Percentiles rank a stretch among this genome's conserved stretches.
Evolutionary conservation across 2,329 filamentous ascomycete genomes (phyloP).

Genomic region (Fusarium liriodendri): DNA sequence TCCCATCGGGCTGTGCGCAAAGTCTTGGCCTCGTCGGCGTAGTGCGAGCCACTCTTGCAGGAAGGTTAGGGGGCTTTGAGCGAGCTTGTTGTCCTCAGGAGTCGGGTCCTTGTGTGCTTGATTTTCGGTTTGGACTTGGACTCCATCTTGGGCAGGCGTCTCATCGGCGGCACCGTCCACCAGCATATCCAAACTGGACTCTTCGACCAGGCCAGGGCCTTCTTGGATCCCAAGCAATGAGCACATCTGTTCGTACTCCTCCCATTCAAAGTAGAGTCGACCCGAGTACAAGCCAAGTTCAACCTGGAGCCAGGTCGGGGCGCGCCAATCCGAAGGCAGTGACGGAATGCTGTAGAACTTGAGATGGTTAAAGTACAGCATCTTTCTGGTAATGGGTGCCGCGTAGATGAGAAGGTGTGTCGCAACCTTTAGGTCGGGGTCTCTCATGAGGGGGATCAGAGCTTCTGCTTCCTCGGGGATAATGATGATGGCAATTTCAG

Average conservation of each 20-base stretch:
- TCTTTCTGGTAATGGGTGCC: conserved; percentile 58
- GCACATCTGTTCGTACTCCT: conserved; percentile 55
- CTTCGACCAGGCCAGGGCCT: neutral
- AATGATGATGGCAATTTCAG: conserved; percentile 64
- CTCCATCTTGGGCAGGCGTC: neutral
- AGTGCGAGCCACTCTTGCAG: conserved; percentile 68
- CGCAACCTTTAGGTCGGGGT: neutral
- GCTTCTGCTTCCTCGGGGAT: conserved; percentile 71
- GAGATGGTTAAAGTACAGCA: conserved; percentile 69
- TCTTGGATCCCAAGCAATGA: conserved; percentile 47
- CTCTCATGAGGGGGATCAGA: conserved; percentile 59
- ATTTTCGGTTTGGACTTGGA: neutral
- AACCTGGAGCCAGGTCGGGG: conserved; percentile 64
- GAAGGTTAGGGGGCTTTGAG: conserved; percentile 55
- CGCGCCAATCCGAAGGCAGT: conserved; percentile 56
- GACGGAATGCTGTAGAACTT: conserved; percentile 64
- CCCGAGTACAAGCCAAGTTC: conserved; percentile 72
- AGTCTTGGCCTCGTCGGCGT: conserved; percentile 66
- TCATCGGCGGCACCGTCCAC: conserved; percentile 1
- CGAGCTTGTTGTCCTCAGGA: conserved; percentile 9
- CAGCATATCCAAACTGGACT: neutral
- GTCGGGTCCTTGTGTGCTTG: neutral
- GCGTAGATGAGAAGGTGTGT: conserved; percentile 64
- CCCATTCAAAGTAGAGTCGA: conserved; percentile 67
- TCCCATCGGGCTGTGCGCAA: conserved; percentile 70